Conservation (phyloP, 129 eudicot genomes). For the Flaveria sonorensis region DNA sequence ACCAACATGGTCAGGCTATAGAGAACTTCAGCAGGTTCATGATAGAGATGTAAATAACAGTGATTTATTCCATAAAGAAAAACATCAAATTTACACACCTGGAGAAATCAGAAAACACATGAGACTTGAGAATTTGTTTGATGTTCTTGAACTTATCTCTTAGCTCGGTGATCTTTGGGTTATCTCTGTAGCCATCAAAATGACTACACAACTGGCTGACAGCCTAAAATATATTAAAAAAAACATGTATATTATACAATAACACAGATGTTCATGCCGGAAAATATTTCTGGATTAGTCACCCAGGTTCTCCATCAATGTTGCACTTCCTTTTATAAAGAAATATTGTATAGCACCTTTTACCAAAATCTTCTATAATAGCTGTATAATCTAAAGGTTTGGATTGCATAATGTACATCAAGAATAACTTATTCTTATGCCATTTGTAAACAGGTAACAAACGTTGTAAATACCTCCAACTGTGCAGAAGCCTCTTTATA, state of each 20-base stretch:
- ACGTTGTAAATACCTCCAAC: constrained; percentile 64
- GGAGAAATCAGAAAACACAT: constrained; percentile 96
- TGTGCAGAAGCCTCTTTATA: constrained; percentile 99
- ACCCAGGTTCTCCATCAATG: neutral
- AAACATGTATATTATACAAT: constrained; percentile 18
- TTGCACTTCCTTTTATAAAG: neutral
- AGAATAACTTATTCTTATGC: constrained; percentile 2
- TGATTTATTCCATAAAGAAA: neutral
- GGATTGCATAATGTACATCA: constrained; percentile 13
- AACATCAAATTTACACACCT: constrained; percentile 53
- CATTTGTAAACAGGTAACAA: constrained; percentile 23
- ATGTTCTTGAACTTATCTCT: constrained; percentile 96
- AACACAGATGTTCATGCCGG: constrained; percentile 16
- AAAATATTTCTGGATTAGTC: constrained; percentile 13
- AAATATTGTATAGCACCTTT: neutral
- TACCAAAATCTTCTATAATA: neutral
- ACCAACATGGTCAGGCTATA: constrained; percentile 12
- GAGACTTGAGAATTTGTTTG: constrained; percentile 93
- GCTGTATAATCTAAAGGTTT: neutral
- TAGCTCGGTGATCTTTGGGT: constrained; percentile 90
- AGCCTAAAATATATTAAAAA: constrained; percentile 65
- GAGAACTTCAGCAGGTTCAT: constrained; percentile 22
- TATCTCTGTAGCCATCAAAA: constrained; percentile 97
- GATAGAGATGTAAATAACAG: constrained; percentile 17
- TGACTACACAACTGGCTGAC: constrained; percentile 97